These are phyloP conservation scores for Fusarium sp. DNA, from an alignment of 2,329 filamentous ascomycete genomes.

Conservation along the genomic window DNA sequence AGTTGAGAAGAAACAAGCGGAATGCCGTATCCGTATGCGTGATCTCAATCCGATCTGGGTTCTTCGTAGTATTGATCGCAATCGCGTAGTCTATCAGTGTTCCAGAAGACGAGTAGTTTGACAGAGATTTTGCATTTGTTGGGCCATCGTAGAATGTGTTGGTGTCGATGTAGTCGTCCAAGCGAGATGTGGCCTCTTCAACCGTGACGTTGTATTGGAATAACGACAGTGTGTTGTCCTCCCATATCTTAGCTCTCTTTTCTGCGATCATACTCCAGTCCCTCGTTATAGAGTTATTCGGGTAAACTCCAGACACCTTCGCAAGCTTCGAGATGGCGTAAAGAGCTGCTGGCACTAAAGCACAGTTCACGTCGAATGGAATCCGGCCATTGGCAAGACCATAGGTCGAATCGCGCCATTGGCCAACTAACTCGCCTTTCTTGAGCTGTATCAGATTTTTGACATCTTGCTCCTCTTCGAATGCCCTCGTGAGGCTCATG, in stretches of 20 bases:
- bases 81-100: constrained; percentile 65
- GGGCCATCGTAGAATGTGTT: constrained; percentile 58
- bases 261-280: constrained; percentile 60
- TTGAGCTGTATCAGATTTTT: constrained; percentile 70
- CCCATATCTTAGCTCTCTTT: constrained; percentile 69
- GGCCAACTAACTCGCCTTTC: constrained; percentile 63
- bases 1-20: constrained; percentile 70
- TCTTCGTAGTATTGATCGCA: constrained; percentile 63
- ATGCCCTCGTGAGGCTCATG: constrained; percentile 65
- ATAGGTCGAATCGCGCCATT: constrained; percentile 72
- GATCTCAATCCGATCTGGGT: constrained; percentile 62
- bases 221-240: constrained; percentile 68
- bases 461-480: constrained; percentile 61
- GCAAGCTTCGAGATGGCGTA: constrained; percentile 66
- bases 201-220: constrained; percentile 61
- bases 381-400: constrained; percentile 71
- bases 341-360: constrained; percentile 70
- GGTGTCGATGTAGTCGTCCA: constrained; percentile 59
- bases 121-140: constrained; percentile 54
- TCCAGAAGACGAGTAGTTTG: constrained; percentile 48
- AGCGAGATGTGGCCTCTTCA: constrained; percentile 56
- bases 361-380: constrained; percentile 74
- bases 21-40: constrained; percentile 75
- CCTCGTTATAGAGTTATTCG: constrained; percentile 47
- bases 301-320: constrained; percentile 59